These are phyloP conservation scores for Trametes elegans DNA, from an alignment of 768 basidiomycete genomes.

Conservation along the genomic window DNA sequence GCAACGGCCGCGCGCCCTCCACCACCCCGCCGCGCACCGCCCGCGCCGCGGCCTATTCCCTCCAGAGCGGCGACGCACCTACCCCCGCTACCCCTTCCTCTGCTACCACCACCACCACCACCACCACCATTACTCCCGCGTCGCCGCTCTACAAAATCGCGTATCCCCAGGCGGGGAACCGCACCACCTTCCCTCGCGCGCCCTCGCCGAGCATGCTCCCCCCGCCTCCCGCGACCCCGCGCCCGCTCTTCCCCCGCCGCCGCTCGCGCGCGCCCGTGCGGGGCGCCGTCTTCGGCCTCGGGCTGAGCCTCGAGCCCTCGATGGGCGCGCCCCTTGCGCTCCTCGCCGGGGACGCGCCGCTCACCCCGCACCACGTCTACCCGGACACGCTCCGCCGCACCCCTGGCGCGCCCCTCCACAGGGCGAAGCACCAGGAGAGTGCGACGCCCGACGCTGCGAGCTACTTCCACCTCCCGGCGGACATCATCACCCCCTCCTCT, in stretches of 20 bases:
- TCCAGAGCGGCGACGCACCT: not conserved
- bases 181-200: not conserved
- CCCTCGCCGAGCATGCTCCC: slow-evolving; percentile 16
- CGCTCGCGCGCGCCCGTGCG: not conserved
- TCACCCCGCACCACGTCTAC: slow-evolving; percentile 9
- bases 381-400: slow-evolving; percentile 13
- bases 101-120: not conserved
- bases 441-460: not conserved
- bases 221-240: slow-evolving; percentile 3
- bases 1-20: not conserved
- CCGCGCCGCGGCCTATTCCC: not conserved
- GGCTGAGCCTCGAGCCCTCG: not conserved
- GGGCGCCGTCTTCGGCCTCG: not conserved
- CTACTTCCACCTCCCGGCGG: slow-evolving; percentile 11
- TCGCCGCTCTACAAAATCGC: slow-evolving; percentile 2
- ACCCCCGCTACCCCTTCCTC: not conserved
- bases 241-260: slow-evolving; percentile 6
- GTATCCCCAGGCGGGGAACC: not conserved
- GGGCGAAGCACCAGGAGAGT: not conserved
- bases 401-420: slow-evolving; percentile 12
- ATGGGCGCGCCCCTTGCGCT: not conserved
- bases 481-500: not conserved
- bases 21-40: not conserved
- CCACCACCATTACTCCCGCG: not conserved
- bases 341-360: slow-evolving; percentile 8